Evolutionary conservation across 345 rosid genomes (phyloP), one percentile per base, ranked within the genome.

Genomic region (Geranium rotundifolium): DNA sequence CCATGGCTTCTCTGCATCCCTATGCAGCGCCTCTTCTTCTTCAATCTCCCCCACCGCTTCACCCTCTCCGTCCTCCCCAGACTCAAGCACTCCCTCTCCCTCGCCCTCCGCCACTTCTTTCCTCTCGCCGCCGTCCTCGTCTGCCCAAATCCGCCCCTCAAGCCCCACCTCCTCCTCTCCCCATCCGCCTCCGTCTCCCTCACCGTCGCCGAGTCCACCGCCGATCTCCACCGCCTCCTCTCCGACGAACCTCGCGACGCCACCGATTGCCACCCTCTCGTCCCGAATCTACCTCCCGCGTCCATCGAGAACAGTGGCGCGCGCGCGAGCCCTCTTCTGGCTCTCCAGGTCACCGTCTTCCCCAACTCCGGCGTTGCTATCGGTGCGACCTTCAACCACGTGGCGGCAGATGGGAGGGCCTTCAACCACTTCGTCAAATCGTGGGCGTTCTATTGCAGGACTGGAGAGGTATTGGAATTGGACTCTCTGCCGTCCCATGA

Each of bases 31-130:
- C 81, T 80, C 52, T 72, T 77, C 77, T 76, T 80, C 72, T 72
- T 66, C 7, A 73, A 58, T 18, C 64, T 52, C 50, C 66, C 61
- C 66, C 19, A 41, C 77, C 64, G 64, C 57, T 73, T 76, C 57
- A 5, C 70, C 2, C 58, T 64, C 39, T 54, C 58, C 15, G 65
- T 74, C 20, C 69, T 80, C 31, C 79, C 71, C 50, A 41, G 10
- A 6, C 84, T 82, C 19, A 76, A 69, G 63, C 76, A 73, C 58
- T 75, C 87, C 54, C 85, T 85, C 20, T 77, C 78, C 57, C 34
- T 65, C 19, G 64, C 80, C 61, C 87, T 80, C 57, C 73, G 60
- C 27, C 76, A 62, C 13, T 82, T 80, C 66, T 82, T 69, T 71
- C 87, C 91, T 12, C 63, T 77, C 14, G 72, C 77, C 23, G 71